phyloP scores from a whole-genome alignment of 208 protist genomes.

The Strigomonas culicis region DNA sequence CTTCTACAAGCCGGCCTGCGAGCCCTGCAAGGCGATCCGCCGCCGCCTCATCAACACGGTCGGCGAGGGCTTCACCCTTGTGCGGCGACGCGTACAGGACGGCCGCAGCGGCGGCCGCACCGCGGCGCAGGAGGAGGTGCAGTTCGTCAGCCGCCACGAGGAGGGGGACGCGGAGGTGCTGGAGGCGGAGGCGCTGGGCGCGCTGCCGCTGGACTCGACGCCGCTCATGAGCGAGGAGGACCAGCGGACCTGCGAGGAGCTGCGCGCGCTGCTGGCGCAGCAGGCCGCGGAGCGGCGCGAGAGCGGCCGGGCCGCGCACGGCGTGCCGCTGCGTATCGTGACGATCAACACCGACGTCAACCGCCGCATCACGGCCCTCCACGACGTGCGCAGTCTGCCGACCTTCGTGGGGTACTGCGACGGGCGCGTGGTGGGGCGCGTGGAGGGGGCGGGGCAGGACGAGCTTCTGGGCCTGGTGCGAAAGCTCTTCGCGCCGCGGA shows the following conservation, averaged over 20 bases:
- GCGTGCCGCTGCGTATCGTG: slow-evolving; percentile 35
- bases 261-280: slow-evolving; percentile 19
- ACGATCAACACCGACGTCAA: slow-evolving; percentile 80
- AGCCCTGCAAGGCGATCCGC: slow-evolving; percentile 52
- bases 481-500: not conserved
- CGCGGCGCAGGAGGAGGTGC: not conserved
- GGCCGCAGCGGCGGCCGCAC: not conserved
- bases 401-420: slow-evolving; percentile 80
- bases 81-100: not conserved
- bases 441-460: slow-evolving; percentile 62
- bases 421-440: slow-evolving; percentile 58
- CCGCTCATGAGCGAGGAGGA: slow-evolving; percentile 21
- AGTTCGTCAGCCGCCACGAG: not conserved
- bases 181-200: not conserved
- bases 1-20: slow-evolving; percentile 74
- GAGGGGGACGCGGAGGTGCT: not conserved
- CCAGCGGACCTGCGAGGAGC: slow-evolving; percentile 15
- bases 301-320: slow-evolving; percentile 12
- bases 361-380: slow-evolving; percentile 58
- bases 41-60: slow-evolving; percentile 35
- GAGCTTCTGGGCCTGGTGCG: slow-evolving; percentile 51
- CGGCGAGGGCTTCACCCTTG: slow-evolving; percentile 16
- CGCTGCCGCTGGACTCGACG: not conserved
- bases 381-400: slow-evolving; percentile 83
- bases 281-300: not conserved